A percentile compares a stretch with the other conserved stretches of the same genome.
These are phyloP conservation scores for Primulina tabacum DNA, from an alignment of 257 asterid species.

Conservation along the genomic window DNA sequence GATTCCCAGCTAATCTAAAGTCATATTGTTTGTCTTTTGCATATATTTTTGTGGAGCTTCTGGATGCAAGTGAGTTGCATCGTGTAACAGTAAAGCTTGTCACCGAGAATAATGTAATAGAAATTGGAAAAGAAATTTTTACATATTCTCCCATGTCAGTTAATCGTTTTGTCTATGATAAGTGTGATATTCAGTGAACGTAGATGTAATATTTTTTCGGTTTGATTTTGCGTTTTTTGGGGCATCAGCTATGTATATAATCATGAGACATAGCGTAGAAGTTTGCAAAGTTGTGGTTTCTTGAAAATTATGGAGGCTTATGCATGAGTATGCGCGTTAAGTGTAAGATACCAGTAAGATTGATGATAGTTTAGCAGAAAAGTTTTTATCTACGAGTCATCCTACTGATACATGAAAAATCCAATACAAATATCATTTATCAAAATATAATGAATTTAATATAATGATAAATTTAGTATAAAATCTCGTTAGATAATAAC, in stretches of 20 bases:
- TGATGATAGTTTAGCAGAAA: too few relatives aligned
- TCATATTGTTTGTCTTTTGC: constrained; percentile 1
- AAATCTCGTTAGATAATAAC: too few relatives aligned
- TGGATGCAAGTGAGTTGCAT: constrained; percentile 21
- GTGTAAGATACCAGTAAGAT: too few relatives aligned
- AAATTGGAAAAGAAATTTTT: constrained; percentile 30
- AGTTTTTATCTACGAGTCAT: too few relatives aligned
- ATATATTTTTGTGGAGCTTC: not conserved
- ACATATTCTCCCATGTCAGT: constrained; percentile 14
- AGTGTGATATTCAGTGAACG: not conserved
- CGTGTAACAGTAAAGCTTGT: constrained; percentile 27
- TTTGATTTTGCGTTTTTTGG: not conserved
- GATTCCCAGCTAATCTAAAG: constrained; percentile 3
- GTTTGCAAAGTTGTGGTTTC: not conserved
- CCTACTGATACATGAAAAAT: too few relatives aligned
- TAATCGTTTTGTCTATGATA: not conserved
- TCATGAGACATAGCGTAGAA: not conserved
- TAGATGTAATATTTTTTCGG: not conserved
- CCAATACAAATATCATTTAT: too few relatives aligned
- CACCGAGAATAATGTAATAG: constrained; percentile 6
- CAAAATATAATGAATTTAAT: too few relatives aligned
- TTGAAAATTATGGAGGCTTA: too few relatives aligned
- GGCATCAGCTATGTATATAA: not conserved
- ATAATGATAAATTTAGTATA: too few relatives aligned
- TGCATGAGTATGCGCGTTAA: too few relatives aligned